A percentile compares a stretch with the other conserved stretches of the same genome.
These are phyloP conservation scores for Plectranthus barbatus DNA, from an alignment of 257 asterid genomes.

Conservation along the genomic window DNA sequence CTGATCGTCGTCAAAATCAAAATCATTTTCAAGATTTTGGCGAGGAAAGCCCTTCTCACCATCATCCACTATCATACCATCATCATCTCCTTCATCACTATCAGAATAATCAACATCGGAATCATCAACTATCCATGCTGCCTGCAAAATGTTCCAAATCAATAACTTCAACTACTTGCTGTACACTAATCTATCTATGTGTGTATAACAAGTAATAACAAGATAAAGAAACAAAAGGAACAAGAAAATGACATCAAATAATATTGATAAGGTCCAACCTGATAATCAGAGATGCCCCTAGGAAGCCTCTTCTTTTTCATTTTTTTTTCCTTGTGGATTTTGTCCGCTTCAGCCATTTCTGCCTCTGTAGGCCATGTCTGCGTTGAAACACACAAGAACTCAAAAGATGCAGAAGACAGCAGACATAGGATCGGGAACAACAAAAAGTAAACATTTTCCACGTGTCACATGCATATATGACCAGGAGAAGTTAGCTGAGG, in stretches of 20 bases:
- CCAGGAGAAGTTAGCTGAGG: no score
- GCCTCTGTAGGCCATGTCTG: slow-evolving; percentile 99
- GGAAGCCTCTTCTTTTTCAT: slow-evolving; percentile 63
- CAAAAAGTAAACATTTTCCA: no score
- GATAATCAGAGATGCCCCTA: slow-evolving; percentile 84
- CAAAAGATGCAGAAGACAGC: no score
- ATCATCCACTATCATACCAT: slow-evolving; percentile 78
- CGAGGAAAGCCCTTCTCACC: slow-evolving; percentile 33
- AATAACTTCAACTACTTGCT: background rate
- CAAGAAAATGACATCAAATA: background rate
- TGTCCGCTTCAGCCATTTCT: slow-evolving; percentile 92
- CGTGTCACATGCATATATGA: no score
- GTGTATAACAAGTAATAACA: background rate
- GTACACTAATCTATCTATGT: slow-evolving; percentile 1
- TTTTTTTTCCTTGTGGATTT: slow-evolving; percentile 39
- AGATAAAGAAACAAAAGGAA: background rate
- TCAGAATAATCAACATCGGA: slow-evolving; percentile 57
- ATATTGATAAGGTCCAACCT: slow-evolving; percentile 36
- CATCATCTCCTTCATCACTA: slow-evolving; percentile 60
- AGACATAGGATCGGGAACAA: background rate
- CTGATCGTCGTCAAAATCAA: slow-evolving; percentile 72
- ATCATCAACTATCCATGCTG: slow-evolving; percentile 93
- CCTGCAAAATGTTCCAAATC: slow-evolving; percentile 40
- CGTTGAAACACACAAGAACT: slow-evolving; percentile 11
- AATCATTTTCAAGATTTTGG: slow-evolving; percentile 31